Conservation (phyloP, 169 alveolate genomes). For the Besnoitia besnoiti region DNA sequence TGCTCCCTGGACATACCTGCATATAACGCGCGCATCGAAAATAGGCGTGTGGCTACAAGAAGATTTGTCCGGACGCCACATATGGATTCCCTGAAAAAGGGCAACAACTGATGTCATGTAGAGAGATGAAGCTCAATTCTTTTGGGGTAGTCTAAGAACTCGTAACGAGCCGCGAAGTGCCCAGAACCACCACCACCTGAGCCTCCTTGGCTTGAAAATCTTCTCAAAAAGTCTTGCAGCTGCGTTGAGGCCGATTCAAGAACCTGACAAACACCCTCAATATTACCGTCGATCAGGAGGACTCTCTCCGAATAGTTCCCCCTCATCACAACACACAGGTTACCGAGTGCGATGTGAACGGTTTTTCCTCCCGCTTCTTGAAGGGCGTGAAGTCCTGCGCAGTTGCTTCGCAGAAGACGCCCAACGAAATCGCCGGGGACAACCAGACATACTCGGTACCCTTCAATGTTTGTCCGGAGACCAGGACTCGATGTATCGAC, state of each 20-base stretch:
- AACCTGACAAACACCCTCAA: constrained; percentile 59
- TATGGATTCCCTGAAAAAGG: neutral
- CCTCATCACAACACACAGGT: constrained; percentile 53
- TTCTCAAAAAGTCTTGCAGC: constrained; percentile 60
- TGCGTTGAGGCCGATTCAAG: constrained; percentile 55
- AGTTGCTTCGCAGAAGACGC: constrained; percentile 57
- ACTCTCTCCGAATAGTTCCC: constrained; percentile 61
- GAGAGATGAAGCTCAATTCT: constrained; percentile 55
- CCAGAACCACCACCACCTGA: neutral
- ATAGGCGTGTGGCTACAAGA: neutral
- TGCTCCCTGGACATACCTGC: neutral
- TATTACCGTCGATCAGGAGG: constrained; percentile 52
- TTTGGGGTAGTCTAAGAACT: constrained; percentile 60
- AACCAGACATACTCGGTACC: constrained; percentile 56
- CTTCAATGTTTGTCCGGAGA: constrained; percentile 42
- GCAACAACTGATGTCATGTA: neutral
- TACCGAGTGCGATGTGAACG: constrained; percentile 59
- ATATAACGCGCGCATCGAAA: neutral
- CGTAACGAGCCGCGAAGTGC: constrained; percentile 44
- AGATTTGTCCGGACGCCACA: too few relatives aligned
- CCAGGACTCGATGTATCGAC: constrained; percentile 65
- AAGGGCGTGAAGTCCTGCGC: constrained; percentile 64
- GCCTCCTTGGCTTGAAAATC: constrained; percentile 48
- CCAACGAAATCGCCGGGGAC: constrained; percentile 65
- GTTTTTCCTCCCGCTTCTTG: constrained; percentile 62